Conservation (phyloP, 306 rosid species). For the Comarum palustre region DNA sequence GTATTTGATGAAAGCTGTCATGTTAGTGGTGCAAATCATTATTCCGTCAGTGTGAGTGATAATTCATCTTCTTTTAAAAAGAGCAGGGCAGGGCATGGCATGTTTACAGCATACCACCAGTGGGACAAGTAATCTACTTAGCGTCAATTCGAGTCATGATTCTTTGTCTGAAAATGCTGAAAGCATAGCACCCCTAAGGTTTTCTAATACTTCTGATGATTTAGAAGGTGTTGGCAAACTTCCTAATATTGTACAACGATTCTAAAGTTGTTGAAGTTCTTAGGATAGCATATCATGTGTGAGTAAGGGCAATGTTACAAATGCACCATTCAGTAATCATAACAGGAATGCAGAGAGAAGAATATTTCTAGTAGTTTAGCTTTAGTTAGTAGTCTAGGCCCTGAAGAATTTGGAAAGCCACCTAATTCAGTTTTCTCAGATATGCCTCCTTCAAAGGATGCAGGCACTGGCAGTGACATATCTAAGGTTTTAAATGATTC, state of each 20-base stretch:
- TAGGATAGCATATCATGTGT: conserved; percentile 58
- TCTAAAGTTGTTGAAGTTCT: conserved; percentile 47
- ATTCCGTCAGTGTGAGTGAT: conserved; percentile 50
- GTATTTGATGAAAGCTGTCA: conserved; percentile 65
- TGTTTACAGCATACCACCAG: conserved; percentile 49
- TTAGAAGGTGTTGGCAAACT: conserved; percentile 23
- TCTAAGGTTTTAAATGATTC: conserved; percentile 31
- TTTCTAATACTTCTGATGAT: conserved; percentile 22
- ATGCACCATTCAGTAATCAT: conserved; percentile 31
- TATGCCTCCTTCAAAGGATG: conserved; percentile 43
- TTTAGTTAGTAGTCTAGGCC: conserved; percentile 48
- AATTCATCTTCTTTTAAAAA: conserved; percentile 44
- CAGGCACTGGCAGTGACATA: conserved; percentile 31
- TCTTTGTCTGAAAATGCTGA: conserved; percentile 67
- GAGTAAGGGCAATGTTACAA: conserved; percentile 54
- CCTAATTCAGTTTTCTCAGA: conserved; percentile 38
- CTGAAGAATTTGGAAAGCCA: conserved; percentile 44
- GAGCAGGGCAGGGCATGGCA: conserved; percentile 54
- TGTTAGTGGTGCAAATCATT: conserved; percentile 43
- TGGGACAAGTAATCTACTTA: conserved; percentile 54
- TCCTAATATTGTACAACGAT: conserved; percentile 36
- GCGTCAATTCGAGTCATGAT: conserved; percentile 54
- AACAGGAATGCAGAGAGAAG: conserved; percentile 36
- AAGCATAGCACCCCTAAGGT: conserved; percentile 44
- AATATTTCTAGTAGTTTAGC: conserved; percentile 38